Evolutionary conservation across 768 basidiomycete genomes (phyloP).

Genomic region (Xerocomellus amylosporus): DNA sequence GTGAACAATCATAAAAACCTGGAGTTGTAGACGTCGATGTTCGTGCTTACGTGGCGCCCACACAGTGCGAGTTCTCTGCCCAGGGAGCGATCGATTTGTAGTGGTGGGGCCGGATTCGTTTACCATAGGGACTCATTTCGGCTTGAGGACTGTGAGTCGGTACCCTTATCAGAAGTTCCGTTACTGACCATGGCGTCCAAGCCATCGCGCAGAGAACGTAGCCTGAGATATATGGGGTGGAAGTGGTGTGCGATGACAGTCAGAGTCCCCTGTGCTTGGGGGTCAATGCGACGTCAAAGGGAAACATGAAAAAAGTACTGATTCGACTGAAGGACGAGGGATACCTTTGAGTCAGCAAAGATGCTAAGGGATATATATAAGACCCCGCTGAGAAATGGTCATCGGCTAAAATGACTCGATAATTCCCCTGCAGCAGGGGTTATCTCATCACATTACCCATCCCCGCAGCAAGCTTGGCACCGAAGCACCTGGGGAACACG

Average conservation of each 20-base stretch:
- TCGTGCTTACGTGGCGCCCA: conserved; percentile 9
- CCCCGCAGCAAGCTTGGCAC: conserved; percentile 14
- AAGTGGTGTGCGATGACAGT: background rate
- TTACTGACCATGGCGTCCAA: conserved; percentile 7
- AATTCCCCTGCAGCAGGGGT: conserved; percentile 6
- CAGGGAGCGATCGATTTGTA: background rate
- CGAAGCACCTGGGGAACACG: conserved; percentile 14
- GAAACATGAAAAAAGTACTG: conserved; percentile 15
- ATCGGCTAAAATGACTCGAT: conserved; percentile 11
- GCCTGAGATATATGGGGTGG: background rate
- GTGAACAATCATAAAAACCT: conserved; percentile 2
- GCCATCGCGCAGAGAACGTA: conserved; percentile 10
- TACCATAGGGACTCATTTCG: conserved; percentile 6
- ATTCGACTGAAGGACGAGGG: conserved; percentile 2
- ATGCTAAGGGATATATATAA: conserved; percentile 17
- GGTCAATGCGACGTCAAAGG: conserved; percentile 10
- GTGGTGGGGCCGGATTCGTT: background rate
- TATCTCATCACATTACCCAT: conserved; percentile 14
- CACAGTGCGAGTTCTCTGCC: background rate
- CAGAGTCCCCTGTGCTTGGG: conserved; percentile 6
- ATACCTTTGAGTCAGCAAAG: conserved; percentile 4
- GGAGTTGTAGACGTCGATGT: background rate
- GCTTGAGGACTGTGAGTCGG: background rate
- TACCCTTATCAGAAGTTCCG: background rate
- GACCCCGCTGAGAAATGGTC: conserved; percentile 11